Evolutionary conservation across 2,329 filamentous ascomycete species (phyloP), one percentile per base, ranked within the genome.

Genomic region (Dothideomycetes sp.): DNA sequence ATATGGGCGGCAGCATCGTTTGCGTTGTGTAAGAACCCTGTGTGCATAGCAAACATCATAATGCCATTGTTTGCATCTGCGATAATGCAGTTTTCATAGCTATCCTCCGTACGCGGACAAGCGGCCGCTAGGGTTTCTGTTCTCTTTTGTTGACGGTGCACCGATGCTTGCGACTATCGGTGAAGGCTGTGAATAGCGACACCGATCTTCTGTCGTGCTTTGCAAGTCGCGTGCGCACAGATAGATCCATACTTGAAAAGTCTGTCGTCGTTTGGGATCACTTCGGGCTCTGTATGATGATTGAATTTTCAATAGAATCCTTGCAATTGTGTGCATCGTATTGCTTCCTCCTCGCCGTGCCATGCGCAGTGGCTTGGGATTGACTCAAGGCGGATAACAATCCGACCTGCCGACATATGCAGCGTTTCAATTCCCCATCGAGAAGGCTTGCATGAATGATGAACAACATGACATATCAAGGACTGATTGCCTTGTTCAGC

Each of bases 401-500:
- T 28, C 36, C 27, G 25, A 33, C n/a, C n/a, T n/a, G n/a, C n/a
- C n/a, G n/a, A n/a, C n/a, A n/a, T n/a, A n/a, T n/a, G n/a, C n/a
- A n/a, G n/a, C n/a, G n/a, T n/a, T n/a, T n/a, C n/a, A n/a, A n/a
- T n/a, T n/a, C n/a, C n/a, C n/a, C n/a, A n/a, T n/a, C 37, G 29
- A 40, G 28, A 19, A 39, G 35, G 29, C 20, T 19, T 40, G 37
- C 37, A 18, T 40, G 37, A 28, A 40, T 32, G 22, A 16, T 17
- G 22, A 15, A 33, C n/a, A n/a, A n/a, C 28, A 32, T 40, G 37
- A 40, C 28, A 38, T 30, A 40, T 40, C 29, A 22, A 24, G 32
- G 37, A 33, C 37, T n/a, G 18, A 33, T 40, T 40, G 22, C 37
- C 37, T 29, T 32, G 37, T 40, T 25, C n/a, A n/a, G n/a, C n/a